Base-by-base conservation (phyloP, 495 filamentous ascomycete species). In the Aspergillus indologenus region DNA sequence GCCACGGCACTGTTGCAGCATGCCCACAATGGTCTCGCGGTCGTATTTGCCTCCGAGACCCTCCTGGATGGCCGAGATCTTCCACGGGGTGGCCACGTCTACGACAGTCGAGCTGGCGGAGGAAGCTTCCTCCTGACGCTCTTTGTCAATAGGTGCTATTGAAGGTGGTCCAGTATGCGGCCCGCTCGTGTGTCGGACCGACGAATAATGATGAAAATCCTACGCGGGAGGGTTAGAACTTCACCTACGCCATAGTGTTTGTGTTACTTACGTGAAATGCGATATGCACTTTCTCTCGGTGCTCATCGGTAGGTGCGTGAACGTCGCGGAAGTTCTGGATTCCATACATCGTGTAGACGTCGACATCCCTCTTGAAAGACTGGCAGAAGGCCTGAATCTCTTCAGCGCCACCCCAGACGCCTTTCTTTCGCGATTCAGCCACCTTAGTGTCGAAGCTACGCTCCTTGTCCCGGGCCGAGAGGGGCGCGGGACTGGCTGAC, bases 191-290 rank as follows among this genome's bases (percentile, higher is more conserved):
- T 85, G 82, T 53, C 87, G 83, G 58, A 91, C 83, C 1, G 88
- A 90, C 3, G 86, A 89, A 68, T 89, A 92, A 67, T 92, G 89
- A 65, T 90, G 84, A 74, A 85, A 90, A 53, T 67, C 65, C 65
- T 67, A 23, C 34, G 34, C 34, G 21, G n/a, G 23, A 20, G 15
- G 6, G 19, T 49, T 56, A 44, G 24, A 46, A 60, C 48, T 8
- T 20, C 24, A 49, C 58, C 1, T 42, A 54, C 26, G 42, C 50
- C 52, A 21, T 40, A 42, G 40, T 3, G 43, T 21, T 23, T 43
- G 15, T 42, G 18, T 1, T 54, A 75, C 84, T 76, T 80, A 88
- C 86, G 68, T 90, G 87, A 65, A 88, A 88, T 15, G 87, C 88
- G 72, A 92, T 85, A 66, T 90, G 81, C 24, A 82, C 67, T 11